Conservation (phyloP, 2,329 filamentous ascomycete genomes). For the Calycina marina region DNA sequence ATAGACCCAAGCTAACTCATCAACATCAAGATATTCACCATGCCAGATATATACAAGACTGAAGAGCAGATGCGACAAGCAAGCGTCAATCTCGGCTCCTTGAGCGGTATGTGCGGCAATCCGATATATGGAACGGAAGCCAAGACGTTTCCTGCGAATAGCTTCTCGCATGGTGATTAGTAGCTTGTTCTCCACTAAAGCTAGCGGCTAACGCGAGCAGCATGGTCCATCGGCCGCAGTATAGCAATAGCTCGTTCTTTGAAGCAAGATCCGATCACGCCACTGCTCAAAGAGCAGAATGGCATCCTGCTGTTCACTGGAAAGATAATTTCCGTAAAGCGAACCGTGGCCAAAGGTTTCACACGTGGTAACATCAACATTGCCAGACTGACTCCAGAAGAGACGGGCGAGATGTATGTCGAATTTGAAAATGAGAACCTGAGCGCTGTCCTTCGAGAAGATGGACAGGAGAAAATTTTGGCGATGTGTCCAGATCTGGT, state of each 20-base stretch:
- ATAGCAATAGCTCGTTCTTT: constrained; percentile 29
- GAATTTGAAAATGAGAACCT: constrained; percentile 22
- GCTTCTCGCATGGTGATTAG: constrained; percentile 17
- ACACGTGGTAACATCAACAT: constrained; percentile 18
- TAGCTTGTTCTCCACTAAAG: background rate
- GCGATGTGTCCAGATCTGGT: constrained; percentile 20
- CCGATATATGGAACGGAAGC: constrained; percentile 18
- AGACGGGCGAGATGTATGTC: constrained; percentile 8
- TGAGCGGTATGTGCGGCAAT: constrained; percentile 17
- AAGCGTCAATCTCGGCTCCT: constrained; percentile 15
- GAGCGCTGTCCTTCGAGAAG: constrained; percentile 11
- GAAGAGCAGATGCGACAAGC: constrained; percentile 19
- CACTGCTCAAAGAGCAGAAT: constrained; percentile 16
- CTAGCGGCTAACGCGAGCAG: constrained; percentile 7
- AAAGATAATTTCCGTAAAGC: constrained; percentile 18
- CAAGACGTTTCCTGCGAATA: constrained; percentile 17
- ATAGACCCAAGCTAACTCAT: background rate
- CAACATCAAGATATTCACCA: background rate
- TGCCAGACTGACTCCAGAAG: constrained; percentile 6
- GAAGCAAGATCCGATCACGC: constrained; percentile 15
- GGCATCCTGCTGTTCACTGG: constrained; percentile 19
- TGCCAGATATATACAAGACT: constrained; percentile 10
- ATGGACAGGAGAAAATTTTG: constrained; percentile 11
- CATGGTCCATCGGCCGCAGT: constrained; percentile 41
- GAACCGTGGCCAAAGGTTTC: constrained; percentile 17